phyloP scores from a whole-genome alignment of 1,284 basidiomycete genomes.

The Sanghuangporus weigelae region DNA sequence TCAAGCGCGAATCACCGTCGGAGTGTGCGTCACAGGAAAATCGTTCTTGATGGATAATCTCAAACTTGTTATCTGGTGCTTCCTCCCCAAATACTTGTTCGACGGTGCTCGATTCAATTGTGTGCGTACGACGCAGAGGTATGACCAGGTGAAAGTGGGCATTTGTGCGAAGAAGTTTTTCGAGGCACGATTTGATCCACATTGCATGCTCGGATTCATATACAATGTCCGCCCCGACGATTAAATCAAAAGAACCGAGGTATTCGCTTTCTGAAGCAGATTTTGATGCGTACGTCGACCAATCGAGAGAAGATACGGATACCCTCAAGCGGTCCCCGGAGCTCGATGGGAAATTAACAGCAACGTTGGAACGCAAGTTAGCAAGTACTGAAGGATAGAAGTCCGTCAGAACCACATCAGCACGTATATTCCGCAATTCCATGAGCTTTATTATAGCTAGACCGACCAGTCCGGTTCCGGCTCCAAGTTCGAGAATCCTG shows the following conservation, averaged over 20 bases:
- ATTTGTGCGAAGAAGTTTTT: constrained; percentile 37
- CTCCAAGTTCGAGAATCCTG: constrained; percentile 78
- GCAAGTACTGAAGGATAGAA: constrained; percentile 69
- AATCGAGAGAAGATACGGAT: constrained; percentile 49
- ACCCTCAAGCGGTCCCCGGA: constrained; percentile 23
- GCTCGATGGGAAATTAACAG: constrained; percentile 45
- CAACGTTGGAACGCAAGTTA: constrained; percentile 69
- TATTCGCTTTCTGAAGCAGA: constrained; percentile 21
- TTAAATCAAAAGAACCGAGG: constrained; percentile 52
- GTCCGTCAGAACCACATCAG: constrained; percentile 70
- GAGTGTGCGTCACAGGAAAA: constrained; percentile 46
- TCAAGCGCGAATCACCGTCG: background rate
- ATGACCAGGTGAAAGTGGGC: constrained; percentile 67
- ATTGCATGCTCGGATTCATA: constrained; percentile 65
- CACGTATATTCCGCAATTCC: constrained; percentile 20
- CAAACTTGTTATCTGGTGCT: constrained; percentile 24
- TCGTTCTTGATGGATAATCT: constrained; percentile 44
- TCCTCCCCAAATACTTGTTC: constrained; percentile 39
- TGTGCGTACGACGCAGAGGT: constrained; percentile 64
- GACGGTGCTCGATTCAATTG: constrained; percentile 51
- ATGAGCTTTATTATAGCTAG: constrained; percentile 56
- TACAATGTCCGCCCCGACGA: constrained; percentile 72
- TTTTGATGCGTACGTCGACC: constrained; percentile 47
- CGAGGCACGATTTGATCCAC: constrained; percentile 61
- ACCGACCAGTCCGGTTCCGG: constrained; percentile 84